These are phyloP conservation scores for Saksenaea vasiformis DNA, from an alignment of 371 early-diverging fungal species.

Conservation along the genomic window DNA sequence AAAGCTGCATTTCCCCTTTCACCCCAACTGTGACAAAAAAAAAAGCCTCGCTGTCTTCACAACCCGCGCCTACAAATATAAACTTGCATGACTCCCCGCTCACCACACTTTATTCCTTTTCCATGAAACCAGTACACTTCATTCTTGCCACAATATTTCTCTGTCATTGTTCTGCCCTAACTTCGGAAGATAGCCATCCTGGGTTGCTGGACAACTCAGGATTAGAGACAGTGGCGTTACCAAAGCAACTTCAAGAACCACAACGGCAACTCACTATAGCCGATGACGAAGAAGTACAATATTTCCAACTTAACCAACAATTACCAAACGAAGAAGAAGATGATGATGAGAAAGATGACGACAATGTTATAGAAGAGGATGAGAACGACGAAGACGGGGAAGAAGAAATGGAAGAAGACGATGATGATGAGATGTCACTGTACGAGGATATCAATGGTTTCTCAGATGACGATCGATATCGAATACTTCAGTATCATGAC, in stretches of 20 bases:
- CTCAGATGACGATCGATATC: background rate
- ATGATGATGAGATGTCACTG: background rate
- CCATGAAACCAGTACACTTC: background rate
- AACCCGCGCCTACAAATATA: background rate
- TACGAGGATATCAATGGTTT: background rate
- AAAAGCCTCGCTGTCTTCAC: background rate
- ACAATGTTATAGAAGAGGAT: background rate
- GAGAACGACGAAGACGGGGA: slow-evolving; percentile 11
- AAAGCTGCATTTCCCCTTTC: background rate
- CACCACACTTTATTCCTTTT: background rate
- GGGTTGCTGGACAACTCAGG: background rate
- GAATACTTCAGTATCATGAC: background rate
- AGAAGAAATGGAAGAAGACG: background rate
- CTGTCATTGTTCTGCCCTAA: background rate
- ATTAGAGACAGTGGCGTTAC: background rate
- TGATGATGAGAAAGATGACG: background rate
- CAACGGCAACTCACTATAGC: background rate
- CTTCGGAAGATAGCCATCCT: background rate
- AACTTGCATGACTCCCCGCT: background rate
- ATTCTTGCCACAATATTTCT: background rate
- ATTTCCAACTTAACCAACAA: background rate
- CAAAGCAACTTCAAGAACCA: background rate
- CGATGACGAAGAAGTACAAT: background rate
- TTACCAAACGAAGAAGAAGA: background rate
- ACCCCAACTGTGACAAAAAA: background rate